Conservation (phyloP, 768 basidiomycete species). For the Fibroporia radiculosa region DNA sequence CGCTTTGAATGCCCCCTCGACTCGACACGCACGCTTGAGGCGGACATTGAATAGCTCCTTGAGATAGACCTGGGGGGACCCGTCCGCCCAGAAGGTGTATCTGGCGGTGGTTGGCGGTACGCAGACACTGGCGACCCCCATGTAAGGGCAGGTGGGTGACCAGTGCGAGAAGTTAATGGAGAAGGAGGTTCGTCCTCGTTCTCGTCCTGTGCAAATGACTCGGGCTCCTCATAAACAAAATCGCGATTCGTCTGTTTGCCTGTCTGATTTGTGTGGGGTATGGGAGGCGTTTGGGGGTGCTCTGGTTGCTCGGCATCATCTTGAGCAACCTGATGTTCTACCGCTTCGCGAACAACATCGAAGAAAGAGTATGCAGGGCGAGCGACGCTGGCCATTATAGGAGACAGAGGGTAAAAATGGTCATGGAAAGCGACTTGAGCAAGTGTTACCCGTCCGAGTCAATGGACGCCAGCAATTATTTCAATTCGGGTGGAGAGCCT, state of each 20-base stretch:
- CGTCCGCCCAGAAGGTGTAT: slow-evolving; percentile 56
- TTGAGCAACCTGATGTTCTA: slow-evolving; percentile 6
- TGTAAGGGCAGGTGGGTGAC: background rate
- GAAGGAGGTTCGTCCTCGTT: slow-evolving; percentile 6
- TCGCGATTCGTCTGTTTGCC: background rate
- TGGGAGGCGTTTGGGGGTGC: slow-evolving; percentile 13
- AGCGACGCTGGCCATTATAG: slow-evolving; percentile 20
- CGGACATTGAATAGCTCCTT: slow-evolving; percentile 48
- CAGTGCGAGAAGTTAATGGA: background rate
- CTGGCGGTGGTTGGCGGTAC: slow-evolving; percentile 8
- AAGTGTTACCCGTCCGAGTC: no score
- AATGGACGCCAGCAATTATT: no score
- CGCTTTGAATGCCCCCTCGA: slow-evolving; percentile 13
- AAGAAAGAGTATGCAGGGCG: slow-evolving; percentile 11
- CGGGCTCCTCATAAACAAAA: background rate
- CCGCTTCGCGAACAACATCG: slow-evolving; percentile 14
- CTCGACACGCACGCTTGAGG: slow-evolving; percentile 26
- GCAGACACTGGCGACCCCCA: slow-evolving; percentile 6
- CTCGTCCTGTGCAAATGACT: background rate
- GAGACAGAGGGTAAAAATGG: no score
- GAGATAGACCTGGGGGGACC: slow-evolving; percentile 72
- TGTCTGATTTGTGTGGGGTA: background rate
- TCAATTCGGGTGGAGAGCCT: no score
- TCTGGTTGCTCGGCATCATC: slow-evolving; percentile 12
- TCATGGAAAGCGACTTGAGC: no score